Evolutionary conservation across 441 rosid species (phyloP).

Genomic region (Aleurites moluccanus): DNA sequence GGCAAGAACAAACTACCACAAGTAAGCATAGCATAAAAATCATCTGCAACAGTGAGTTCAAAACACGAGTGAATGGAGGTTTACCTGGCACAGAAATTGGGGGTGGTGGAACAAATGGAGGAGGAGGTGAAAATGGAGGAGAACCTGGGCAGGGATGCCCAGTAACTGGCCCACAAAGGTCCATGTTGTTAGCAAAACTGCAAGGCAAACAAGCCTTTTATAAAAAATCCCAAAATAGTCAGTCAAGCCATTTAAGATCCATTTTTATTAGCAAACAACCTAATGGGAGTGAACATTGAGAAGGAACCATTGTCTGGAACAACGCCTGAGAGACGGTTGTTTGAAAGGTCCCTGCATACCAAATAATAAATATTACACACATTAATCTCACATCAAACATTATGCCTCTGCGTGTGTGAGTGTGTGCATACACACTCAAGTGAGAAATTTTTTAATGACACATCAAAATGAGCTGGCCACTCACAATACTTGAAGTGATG

Average conservation of each 20-base stretch:
- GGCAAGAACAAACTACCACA: neutral
- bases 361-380: slow-evolving; percentile 15
- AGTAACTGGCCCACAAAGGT: slow-evolving; percentile 90
- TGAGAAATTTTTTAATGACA: neutral
- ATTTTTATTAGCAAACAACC: slow-evolving; percentile 48
- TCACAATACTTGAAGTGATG: slow-evolving; percentile 86
- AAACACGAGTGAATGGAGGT: neutral
- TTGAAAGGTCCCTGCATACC: slow-evolving; percentile 83
- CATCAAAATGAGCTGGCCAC: slow-evolving; percentile 29
- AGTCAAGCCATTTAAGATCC: slow-evolving; percentile 7
- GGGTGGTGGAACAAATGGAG: slow-evolving; percentile 80
- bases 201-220: slow-evolving; percentile 30
- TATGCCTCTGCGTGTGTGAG: slow-evolving; percentile 10
- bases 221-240: slow-evolving; percentile 17
- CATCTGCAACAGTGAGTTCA: neutral
- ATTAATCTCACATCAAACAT: slow-evolving; percentile 18
- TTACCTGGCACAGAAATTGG: slow-evolving; percentile 70
- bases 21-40: neutral
- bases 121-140: slow-evolving; percentile 97
- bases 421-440: neutral
- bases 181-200: slow-evolving; percentile 92
- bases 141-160: slow-evolving; percentile 94
- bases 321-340: slow-evolving; percentile 78
- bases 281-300: slow-evolving; percentile 89
- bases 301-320: slow-evolving; percentile 96